These are phyloP conservation scores for Peterozyma toletana DNA, from an alignment of 805 yeast genomes.

Conservation along the genomic window DNA sequence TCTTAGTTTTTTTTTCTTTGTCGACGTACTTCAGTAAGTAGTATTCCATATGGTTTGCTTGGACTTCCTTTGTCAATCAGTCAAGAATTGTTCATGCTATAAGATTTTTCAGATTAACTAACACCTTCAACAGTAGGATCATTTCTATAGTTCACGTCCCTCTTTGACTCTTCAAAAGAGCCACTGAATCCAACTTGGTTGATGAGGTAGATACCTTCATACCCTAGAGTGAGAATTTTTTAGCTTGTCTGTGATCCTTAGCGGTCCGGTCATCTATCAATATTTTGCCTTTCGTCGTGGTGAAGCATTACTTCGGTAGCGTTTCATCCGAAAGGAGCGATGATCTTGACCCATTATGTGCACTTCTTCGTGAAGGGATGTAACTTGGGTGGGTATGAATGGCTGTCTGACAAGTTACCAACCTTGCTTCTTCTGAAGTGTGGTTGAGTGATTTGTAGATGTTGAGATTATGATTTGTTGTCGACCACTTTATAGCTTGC, in stretches of 20 bases:
- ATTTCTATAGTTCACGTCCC: constrained; percentile 99
- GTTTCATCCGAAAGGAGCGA: constrained; percentile 75
- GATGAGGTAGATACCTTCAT: constrained; percentile 90
- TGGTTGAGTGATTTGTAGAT: constrained; percentile 7
- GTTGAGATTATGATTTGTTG: constrained; percentile 3
- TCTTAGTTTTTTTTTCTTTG: constrained; percentile 48
- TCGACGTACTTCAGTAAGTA: constrained; percentile 93
- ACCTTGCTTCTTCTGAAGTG: constrained; percentile 5
- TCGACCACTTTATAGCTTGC: neutral
- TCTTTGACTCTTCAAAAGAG: constrained; percentile 98
- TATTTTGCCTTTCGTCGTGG: constrained; percentile 37
- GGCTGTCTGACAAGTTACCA: constrained; percentile 99
- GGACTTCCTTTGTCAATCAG: too few species aligned
- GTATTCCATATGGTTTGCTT: constrained; percentile 1
- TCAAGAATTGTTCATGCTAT: constrained; percentile 13
- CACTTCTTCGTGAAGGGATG: constrained; percentile 81
- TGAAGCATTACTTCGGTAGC: constrained; percentile 12
- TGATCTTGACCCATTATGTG: constrained; percentile 95
- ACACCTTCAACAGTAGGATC: constrained; percentile 74
- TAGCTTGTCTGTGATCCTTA: constrained; percentile 83
- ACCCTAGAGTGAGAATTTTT: constrained; percentile 81
- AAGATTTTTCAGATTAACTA: constrained; percentile 20
- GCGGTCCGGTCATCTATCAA: constrained; percentile 81
- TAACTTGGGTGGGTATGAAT: constrained; percentile 89
- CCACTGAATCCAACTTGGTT: constrained; percentile 99